Conservation (phyloP, 305 asterid species). For the Nicotiana rustica region DNA sequence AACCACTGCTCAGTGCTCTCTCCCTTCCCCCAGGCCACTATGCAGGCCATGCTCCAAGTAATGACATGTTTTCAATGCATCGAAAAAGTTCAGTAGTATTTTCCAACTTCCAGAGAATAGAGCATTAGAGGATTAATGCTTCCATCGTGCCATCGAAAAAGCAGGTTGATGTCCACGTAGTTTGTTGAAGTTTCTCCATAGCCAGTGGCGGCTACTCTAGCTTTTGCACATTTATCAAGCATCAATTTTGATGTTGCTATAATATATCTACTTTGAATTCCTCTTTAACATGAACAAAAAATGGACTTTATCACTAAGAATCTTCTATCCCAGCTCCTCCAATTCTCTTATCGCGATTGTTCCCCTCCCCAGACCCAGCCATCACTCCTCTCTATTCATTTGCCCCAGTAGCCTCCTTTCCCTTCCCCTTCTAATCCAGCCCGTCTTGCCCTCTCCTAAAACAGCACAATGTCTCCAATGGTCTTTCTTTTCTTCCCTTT, state of each 20-base stretch:
- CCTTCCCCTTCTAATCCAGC: neutral
- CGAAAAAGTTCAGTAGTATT: too few relatives aligned
- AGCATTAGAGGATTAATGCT: too few relatives aligned
- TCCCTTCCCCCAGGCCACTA: neutral
- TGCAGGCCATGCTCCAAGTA: too few relatives aligned
- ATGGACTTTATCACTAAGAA: neutral
- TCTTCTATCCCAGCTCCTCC: conserved; percentile 7
- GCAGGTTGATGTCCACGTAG: neutral
- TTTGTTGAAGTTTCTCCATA: neutral
- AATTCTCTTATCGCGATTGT: neutral
- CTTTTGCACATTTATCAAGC: neutral
- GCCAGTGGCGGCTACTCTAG: neutral
- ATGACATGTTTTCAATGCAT: too few relatives aligned
- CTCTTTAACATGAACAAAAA: neutral
- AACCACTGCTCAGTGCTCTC: neutral
- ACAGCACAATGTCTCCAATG: neutral
- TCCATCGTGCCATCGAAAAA: neutral
- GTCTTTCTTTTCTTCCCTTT: neutral
- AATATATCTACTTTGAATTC: neutral
- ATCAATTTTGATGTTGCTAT: neutral
- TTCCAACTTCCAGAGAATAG: too few relatives aligned
- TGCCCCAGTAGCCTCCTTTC: neutral
- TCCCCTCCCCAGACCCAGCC: neutral
- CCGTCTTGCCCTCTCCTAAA: neutral
- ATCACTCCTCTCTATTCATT: neutral